phyloP scores from a whole-genome alignment of 345 rosid genomes.

The Nephelium lappaceum region DNA sequence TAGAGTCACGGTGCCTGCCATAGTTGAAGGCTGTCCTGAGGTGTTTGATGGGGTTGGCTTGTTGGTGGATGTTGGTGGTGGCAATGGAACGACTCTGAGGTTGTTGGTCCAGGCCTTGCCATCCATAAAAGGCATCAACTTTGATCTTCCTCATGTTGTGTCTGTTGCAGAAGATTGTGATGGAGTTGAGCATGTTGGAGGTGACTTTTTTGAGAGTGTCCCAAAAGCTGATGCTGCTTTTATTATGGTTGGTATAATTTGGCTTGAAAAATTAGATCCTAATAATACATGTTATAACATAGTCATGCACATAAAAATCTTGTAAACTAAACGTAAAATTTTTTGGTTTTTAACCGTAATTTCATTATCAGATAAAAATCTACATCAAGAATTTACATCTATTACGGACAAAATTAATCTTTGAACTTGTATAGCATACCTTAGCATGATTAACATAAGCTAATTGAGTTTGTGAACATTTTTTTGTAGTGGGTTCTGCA shows the following conservation, averaged over 20 bases:
- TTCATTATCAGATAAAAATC: too few relatives aligned
- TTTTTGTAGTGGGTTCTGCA: constrained; percentile 60
- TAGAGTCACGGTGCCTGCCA: constrained; percentile 40
- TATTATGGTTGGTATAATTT: constrained; percentile 48
- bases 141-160: constrained; percentile 78
- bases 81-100: constrained; percentile 57
- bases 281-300: too few relatives aligned
- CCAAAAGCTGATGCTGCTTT: constrained; percentile 64
- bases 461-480: background rate
- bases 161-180: constrained; percentile 36
- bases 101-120: constrained; percentile 60
- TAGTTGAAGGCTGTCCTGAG: constrained; percentile 43
- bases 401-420: too few relatives aligned
- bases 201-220: constrained; percentile 65
- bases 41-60: constrained; percentile 55
- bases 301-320: too few relatives aligned
- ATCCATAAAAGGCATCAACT: constrained; percentile 60
- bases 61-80: constrained; percentile 80
- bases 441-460: background rate
- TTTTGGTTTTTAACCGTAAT: too few relatives aligned
- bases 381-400: too few relatives aligned
- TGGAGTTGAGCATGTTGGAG: constrained; percentile 60
- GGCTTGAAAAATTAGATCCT: background rate
- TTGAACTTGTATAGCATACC: background rate
- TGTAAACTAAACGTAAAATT: too few relatives aligned